These are phyloP conservation scores for Balamuthia mandrillaris DNA, from an alignment of 208 protist genomes.

Conservation along the genomic window DNA sequence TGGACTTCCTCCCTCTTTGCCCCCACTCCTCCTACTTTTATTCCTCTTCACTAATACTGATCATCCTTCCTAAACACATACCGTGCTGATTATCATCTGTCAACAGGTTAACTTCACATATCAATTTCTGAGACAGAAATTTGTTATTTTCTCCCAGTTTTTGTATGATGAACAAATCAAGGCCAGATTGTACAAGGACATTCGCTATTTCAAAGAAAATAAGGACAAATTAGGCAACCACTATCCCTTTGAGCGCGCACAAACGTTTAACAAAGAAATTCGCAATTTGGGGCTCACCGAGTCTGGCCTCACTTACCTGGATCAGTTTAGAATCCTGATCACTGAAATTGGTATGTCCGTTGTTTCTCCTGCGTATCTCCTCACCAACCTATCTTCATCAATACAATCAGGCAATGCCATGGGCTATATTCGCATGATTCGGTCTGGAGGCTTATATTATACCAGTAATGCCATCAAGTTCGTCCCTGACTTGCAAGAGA, in stretches of 20 bases:
- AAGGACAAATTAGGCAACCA: slow-evolving; percentile 45
- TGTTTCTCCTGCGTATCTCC: neutral
- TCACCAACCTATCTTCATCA: slow-evolving; percentile 6
- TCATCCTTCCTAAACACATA: neutral
- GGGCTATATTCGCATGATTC: slow-evolving; percentile 93
- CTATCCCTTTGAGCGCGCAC: slow-evolving; percentile 84
- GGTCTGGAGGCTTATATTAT: slow-evolving; percentile 76
- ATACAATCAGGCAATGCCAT: slow-evolving; percentile 82
- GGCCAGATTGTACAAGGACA: slow-evolving; percentile 68
- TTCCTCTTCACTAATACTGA: neutral
- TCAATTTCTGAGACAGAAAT: slow-evolving; percentile 88
- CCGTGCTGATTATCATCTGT: neutral
- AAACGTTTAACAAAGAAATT: slow-evolving; percentile 88
- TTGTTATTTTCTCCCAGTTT: slow-evolving; percentile 91
- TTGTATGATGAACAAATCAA: slow-evolving; percentile 95
- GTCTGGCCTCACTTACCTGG: slow-evolving; percentile 80
- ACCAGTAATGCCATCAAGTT: slow-evolving; percentile 84
- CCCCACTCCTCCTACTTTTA: neutral
- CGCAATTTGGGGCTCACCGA: slow-evolving; percentile 79
- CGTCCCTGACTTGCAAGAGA: slow-evolving; percentile 79
- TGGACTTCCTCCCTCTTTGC: neutral
- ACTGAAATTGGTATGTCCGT: slow-evolving; percentile 85
- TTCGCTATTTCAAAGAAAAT: slow-evolving; percentile 67
- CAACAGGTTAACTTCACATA: slow-evolving; percentile 90
- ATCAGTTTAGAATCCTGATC: slow-evolving; percentile 87